Evolutionary conservation across 2,329 filamentous ascomycete genomes (phyloP).

Genomic region (Cercospora citrullina): DNA sequence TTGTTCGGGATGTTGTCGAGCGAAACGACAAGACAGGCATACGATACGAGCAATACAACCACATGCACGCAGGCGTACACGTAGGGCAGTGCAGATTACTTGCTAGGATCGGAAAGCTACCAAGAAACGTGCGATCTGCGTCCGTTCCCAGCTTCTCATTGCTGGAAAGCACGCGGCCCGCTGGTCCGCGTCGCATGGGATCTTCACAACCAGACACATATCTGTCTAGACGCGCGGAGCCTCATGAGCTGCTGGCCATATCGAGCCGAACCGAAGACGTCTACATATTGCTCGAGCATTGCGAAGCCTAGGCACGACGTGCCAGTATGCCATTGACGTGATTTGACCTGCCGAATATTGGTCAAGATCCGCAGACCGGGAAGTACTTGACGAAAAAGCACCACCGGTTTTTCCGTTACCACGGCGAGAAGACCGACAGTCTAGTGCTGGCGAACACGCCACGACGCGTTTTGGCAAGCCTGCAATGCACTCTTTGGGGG

Average conservation of each 20-base stretch:
- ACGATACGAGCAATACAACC: neutral
- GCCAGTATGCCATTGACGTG: neutral
- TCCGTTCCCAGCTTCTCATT: neutral
- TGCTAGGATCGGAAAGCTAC: neutral
- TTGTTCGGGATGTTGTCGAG: neutral
- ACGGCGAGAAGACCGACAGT: neutral
- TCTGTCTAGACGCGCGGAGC: neutral
- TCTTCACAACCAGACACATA: neutral
- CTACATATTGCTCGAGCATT: neutral
- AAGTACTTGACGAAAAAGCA: neutral
- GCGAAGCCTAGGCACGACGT: neutral
- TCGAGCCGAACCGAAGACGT: neutral
- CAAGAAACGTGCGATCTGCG: neutral
- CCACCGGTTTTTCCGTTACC: neutral
- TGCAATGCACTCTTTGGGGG: neutral
- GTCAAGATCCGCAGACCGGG: neutral
- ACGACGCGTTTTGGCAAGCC: neutral
- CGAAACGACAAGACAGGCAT: neutral
- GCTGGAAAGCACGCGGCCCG: neutral
- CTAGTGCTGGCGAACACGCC: neutral
- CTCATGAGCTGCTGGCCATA: neutral
- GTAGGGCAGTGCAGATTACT: neutral
- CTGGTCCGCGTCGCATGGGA: neutral
- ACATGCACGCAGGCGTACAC: neutral
- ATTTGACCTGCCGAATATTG: neutral